Conservation (phyloP, 2,329 filamentous ascomycete species). For the Cladosporium sp. region DNA sequence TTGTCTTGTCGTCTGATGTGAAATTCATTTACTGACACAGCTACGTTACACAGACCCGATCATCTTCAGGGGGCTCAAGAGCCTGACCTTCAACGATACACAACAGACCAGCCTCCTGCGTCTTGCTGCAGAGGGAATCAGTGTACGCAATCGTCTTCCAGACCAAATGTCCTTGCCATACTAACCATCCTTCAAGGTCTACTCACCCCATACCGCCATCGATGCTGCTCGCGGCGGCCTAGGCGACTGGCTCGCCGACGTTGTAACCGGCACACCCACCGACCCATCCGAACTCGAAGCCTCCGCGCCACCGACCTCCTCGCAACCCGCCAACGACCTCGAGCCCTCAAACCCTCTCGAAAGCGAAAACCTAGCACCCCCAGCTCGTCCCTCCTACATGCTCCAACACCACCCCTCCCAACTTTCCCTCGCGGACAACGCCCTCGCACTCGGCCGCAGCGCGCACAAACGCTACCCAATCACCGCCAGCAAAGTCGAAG, state of each 20-base stretch:
- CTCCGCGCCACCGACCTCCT: constrained; percentile 3
- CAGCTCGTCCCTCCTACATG: constrained; percentile 38
- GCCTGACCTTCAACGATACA: constrained; percentile 74
- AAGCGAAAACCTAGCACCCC: constrained; percentile 34
- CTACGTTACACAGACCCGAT: constrained; percentile 66
- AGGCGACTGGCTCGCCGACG: constrained; percentile 90
- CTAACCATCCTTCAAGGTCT: constrained; percentile 48
- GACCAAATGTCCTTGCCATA: constrained; percentile 88
- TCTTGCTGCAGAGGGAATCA: constrained; percentile 80
- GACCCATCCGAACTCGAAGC: constrained; percentile 19
- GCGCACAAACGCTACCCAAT: constrained; percentile 52
- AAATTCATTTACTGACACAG: constrained; percentile 18
- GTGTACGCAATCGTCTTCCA: constrained; percentile 67
- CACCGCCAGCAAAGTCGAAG: constrained; percentile 41
- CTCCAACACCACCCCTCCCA: constrained; percentile 49
- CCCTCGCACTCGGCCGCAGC: constrained; percentile 38
- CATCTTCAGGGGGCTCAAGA: constrained; percentile 90
- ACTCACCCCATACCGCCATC: constrained; percentile 91
- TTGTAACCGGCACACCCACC: constrained; percentile 60
- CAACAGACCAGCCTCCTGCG: constrained; percentile 83
- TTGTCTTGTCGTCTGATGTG: constrained; percentile 22
- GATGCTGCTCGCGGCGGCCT: constrained; percentile 82
- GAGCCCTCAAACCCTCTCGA: not conserved
- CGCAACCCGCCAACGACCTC: constrained; percentile 11
- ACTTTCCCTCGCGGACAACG: constrained; percentile 30